These are phyloP conservation scores for Arthrobotrys musiformis DNA, from an alignment of 2,329 filamentous ascomycete species.

Conservation along the genomic window DNA sequence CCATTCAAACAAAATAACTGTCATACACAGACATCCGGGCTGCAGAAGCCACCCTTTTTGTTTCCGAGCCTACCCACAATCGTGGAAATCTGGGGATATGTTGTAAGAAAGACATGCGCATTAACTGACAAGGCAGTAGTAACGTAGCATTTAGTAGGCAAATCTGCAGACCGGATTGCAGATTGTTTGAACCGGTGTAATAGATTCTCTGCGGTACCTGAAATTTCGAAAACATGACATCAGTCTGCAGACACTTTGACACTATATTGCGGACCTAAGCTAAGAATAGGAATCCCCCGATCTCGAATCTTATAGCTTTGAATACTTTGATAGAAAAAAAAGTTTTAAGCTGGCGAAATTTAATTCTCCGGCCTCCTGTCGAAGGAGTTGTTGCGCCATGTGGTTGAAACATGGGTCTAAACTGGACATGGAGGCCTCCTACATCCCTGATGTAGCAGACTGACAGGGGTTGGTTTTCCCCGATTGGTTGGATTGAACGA, in stretches of 20 bases:
- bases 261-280: not conserved
- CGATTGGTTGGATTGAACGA: constrained; percentile 28
- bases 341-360: not conserved
- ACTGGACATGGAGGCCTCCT: constrained; percentile 8
- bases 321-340: not conserved
- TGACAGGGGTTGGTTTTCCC: constrained; percentile 43
- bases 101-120: constrained; percentile 1
- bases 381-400: constrained; percentile 20
- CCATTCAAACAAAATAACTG: not conserved
- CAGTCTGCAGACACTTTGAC: not conserved
- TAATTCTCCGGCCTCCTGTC: constrained; percentile 32
- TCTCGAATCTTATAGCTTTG: not conserved
- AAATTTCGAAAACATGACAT: constrained; percentile 9
- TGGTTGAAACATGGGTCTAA: constrained; percentile 12
- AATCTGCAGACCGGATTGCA: too few relatives aligned
- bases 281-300: constrained; percentile 10
- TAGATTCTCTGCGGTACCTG: not conserved
- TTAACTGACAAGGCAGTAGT: not conserved
- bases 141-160: not conserved
- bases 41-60: not conserved
- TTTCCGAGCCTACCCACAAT: constrained; percentile 15
- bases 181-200: not conserved
- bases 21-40: not conserved
- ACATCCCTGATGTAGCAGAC: constrained; percentile 31
- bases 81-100: not conserved